Conservation (phyloP, 2,329 filamentous ascomycete genomes). For the Cercospora canescens region DNA sequence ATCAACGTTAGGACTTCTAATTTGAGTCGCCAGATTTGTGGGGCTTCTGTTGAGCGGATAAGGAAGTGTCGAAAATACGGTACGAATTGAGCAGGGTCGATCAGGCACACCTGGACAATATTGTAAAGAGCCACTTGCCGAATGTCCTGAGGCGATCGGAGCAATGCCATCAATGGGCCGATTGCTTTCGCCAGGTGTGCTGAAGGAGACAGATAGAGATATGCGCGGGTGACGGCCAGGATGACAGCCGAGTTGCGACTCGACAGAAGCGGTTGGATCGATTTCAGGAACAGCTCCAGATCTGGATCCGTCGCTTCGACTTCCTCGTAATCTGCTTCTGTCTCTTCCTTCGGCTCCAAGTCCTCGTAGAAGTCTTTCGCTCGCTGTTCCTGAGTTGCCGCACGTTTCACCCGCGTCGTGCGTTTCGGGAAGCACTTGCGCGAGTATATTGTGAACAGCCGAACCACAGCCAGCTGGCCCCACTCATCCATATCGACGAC, state of each 20-base stretch:
- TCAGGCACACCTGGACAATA: conserved; percentile 86
- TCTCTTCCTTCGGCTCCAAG: conserved; percentile 46
- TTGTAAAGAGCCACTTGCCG: conserved; percentile 90
- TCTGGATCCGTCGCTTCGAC: conserved; percentile 72
- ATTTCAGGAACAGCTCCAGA: conserved; percentile 75
- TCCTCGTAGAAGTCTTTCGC: conserved; percentile 77
- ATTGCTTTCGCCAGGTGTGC: conserved; percentile 74
- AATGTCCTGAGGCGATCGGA: conserved; percentile 82
- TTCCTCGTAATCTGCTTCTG: conserved; percentile 54
- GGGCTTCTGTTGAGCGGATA: conserved; percentile 74
- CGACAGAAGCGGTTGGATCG: conserved; percentile 80
- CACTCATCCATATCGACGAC: conserved; percentile 99
- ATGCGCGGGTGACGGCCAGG: conserved; percentile 80
- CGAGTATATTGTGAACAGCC: conserved; percentile 80
- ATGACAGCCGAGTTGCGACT: conserved; percentile 93
- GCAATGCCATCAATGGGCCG: conserved; percentile 80
- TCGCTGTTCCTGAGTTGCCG: conserved; percentile 42
- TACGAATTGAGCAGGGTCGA: conserved; percentile 76
- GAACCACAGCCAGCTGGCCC: conserved; percentile 83
- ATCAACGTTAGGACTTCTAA: conserved; percentile 87
- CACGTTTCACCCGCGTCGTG: conserved; percentile 59
- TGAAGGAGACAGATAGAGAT: conserved; percentile 77
- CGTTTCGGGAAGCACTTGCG: conserved; percentile 81
- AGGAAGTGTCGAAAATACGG: conserved; percentile 89
- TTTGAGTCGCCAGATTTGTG: conserved; percentile 86